A percentile compares a stretch with the other conserved stretches of the same genome.
Evolutionary conservation across 2,329 filamentous ascomycete species (phyloP).

Genomic region (Coleophoma crateriformis): DNA sequence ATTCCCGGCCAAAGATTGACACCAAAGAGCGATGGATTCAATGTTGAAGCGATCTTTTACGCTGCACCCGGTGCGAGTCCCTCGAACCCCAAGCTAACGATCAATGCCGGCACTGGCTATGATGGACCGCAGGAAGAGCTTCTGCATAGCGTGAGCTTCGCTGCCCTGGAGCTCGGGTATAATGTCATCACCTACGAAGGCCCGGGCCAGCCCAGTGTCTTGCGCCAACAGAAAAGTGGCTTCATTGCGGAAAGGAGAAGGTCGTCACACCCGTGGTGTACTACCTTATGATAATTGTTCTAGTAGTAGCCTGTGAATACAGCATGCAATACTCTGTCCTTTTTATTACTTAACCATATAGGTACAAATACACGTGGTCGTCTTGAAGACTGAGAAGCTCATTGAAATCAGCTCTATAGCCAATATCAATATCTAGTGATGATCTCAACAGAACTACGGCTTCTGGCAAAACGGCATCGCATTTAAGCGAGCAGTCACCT

Average conservation of each 20-base stretch:
- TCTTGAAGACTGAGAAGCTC: no score
- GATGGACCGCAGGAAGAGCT: conserved; percentile 39
- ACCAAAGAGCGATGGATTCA: conserved; percentile 26
- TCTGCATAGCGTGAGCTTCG: conserved; percentile 30
- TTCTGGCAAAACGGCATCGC: no score
- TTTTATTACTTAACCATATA: no score
- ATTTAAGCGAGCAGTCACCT: no score
- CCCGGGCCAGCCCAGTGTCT: conserved; percentile 36
- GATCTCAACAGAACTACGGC: no score
- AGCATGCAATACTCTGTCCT: no score
- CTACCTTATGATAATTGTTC: no score
- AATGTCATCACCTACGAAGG: conserved; percentile 41
- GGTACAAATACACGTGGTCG: no score
- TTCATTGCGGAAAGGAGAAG: conserved; percentile 37
- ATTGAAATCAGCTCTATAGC: no score
- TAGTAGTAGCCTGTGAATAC: no score
- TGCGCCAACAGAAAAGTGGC: conserved; percentile 33
- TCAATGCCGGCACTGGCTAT: conserved; percentile 37
- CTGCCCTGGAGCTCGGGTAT: conserved; percentile 33
- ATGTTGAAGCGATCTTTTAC: conserved; percentile 31
- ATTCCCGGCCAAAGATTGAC: conserved; percentile 29
- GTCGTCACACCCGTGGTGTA: conserved; percentile 27
- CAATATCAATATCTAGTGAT: no score
- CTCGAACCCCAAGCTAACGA: conserved; percentile 25
- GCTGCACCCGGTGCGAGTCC: conserved; percentile 10